Percentiles rank a stretch among this genome's conserved stretches.
Conservation (phyloP, 2,329 filamentous ascomycete genomes). For the Domatiomyces globalis region DNA sequence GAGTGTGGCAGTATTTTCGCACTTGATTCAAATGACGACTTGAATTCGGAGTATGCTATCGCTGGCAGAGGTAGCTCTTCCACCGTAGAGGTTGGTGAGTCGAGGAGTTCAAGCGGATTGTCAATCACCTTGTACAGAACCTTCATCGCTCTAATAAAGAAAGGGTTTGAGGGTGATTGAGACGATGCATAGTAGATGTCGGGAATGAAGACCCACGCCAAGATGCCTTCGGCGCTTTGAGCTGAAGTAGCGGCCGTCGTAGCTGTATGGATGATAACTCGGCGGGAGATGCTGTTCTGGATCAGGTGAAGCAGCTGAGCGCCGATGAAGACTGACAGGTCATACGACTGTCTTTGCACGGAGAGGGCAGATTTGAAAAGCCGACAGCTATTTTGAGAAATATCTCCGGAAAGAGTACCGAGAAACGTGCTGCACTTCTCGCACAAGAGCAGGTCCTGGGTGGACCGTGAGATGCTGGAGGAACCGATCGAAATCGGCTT, state of each 20-base stretch:
- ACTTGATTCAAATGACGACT: conserved; percentile 28
- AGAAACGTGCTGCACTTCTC: conserved; percentile 21
- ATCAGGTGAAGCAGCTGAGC: conserved; percentile 42
- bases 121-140: conserved; percentile 36
- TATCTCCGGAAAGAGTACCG: conserved; percentile 24
- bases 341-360: conserved; percentile 19
- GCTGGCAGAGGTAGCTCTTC: conserved; percentile 35
- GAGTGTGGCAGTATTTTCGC: conserved; percentile 34
- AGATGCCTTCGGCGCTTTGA: conserved; percentile 3
- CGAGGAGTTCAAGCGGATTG: conserved; percentile 24
- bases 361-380: conserved; percentile 37
- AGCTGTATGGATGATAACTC: conserved; percentile 37
- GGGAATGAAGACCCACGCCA: conserved; percentile 47
- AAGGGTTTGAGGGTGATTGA: conserved; percentile 7
- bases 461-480: background rate
- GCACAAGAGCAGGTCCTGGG: conserved; percentile 18
- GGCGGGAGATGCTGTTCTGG: conserved; percentile 41
- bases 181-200: conserved; percentile 43
- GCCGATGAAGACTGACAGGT: conserved; percentile 32
- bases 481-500: background rate
- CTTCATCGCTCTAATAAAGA: conserved; percentile 40
- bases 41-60: conserved; percentile 11
- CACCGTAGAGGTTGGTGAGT: conserved; percentile 27
- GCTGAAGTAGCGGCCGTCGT: conserved; percentile 6
- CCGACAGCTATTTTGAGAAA: conserved; percentile 32